phyloP scores from a whole-genome alignment of 169 alveolate genomes.

The Plasmodium inui region DNA sequence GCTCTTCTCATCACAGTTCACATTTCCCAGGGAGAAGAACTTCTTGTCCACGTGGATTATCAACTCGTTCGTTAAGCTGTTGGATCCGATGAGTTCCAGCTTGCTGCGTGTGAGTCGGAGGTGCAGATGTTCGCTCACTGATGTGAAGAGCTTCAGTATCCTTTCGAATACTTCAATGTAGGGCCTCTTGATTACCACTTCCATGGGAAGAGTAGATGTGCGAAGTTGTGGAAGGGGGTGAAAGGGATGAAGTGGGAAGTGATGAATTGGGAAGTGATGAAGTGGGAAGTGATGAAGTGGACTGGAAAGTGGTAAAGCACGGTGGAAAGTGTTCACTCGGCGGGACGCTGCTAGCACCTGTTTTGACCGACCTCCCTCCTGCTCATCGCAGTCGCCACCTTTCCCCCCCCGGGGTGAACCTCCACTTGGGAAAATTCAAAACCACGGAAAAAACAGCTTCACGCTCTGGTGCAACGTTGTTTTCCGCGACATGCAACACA shows the following conservation, averaged over 20 bases:
- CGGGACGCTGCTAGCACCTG: not conserved
- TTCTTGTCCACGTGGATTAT: slow-evolving; percentile 41
- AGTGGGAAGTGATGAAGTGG: too few relatives aligned
- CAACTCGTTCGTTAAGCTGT: slow-evolving; percentile 38
- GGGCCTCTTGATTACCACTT: slow-evolving; percentile 37
- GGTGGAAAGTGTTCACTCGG: too few relatives aligned
- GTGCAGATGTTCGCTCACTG: slow-evolving; percentile 30
- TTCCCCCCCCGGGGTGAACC: not conserved
- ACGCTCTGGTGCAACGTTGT: not conserved
- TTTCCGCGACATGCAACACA: not conserved
- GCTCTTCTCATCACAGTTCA: slow-evolving; percentile 2
- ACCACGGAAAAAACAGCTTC: not conserved
- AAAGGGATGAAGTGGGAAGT: not conserved
- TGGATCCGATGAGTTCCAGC: slow-evolving; percentile 50
- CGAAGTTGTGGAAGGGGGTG: not conserved
- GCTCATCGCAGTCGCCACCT: not conserved
- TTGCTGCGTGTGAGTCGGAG: slow-evolving; percentile 31
- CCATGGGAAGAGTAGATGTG: slow-evolving; percentile 5
- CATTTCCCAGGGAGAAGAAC: slow-evolving; percentile 9
- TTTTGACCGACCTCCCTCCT: not conserved
- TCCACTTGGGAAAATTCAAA: not conserved
- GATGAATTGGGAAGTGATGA: not conserved
- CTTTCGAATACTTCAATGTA: slow-evolving; percentile 71
- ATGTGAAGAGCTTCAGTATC: slow-evolving; percentile 45
- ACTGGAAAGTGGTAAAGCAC: too few relatives aligned